Base-by-base conservation (phyloP, 169 alveolate species). In the Prorocentrum cordatum region DNA sequence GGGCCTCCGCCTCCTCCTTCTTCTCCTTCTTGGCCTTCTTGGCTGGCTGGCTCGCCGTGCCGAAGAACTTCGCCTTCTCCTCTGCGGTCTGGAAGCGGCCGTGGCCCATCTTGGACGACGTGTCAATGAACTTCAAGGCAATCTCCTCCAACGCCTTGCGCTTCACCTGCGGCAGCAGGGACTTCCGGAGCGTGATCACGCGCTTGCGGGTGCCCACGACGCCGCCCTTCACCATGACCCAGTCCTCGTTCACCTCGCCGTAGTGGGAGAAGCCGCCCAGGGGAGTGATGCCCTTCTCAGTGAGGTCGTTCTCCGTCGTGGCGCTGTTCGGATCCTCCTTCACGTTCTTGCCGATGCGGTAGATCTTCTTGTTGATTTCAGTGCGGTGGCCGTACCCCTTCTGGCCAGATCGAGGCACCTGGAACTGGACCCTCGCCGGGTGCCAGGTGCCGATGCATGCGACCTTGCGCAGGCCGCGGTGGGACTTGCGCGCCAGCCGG, bases 361-460 rank as follows among this genome's bases (percentile, higher is more conserved):
- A 98, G 92, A 98, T 97, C 97, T 98, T 98, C 97, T 98, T 98
- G 97, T 98, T 98, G 94, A 97, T 96, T 94, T 98, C 99, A 66
- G 99, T 98, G 92, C 99, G 96, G 94, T 98, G 99, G 94, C 96
- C 98, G 94, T 98, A 98, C 47, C 99, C 99, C 92, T 95, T 95
- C 95, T 98, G 99, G 91, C 99, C 99, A 39, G 98, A 98, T 77
- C 99, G 97, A 54, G 99, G 99, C 71, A 98, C 99, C 85, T 98
- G 99, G 96, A 97, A 98, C 94, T 97, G 98, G 71, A 98, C 99
- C 59, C 99, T 95, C 45, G 99, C 98, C 67, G 99, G 99, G 95
- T 98, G 99, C 99, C 99, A 98, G n/a, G 99, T 98, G 72, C 99
- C 99, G 88, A 98, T 98, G 94, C 99, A 98, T 29, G 99, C 99